Conservation (phyloP, 371 early-diverging fungal species). For the Syncephalastrum contaminatum region DNA sequence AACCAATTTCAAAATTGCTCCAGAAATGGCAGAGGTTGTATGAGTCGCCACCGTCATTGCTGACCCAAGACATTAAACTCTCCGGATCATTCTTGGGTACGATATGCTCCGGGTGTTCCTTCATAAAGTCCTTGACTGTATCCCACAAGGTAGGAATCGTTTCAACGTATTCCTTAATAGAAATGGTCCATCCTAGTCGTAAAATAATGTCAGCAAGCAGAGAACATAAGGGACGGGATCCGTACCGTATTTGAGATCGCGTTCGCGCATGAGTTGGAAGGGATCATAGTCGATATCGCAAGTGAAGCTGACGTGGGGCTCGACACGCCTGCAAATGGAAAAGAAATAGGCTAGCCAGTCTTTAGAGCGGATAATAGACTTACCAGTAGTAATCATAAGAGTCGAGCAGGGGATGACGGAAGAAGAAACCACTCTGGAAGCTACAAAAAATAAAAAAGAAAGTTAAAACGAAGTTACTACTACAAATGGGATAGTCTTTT, state of each 20-base stretch:
- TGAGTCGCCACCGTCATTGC: constrained; percentile 28
- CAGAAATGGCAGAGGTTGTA: constrained; percentile 92
- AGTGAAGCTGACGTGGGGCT: constrained; percentile 88
- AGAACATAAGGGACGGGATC: constrained; percentile 63
- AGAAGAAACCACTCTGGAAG: constrained; percentile 86
- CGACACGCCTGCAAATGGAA: constrained; percentile 75
- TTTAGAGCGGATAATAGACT: constrained; percentile 41
- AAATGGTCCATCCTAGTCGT: constrained; percentile 61
- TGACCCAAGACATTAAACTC: constrained; percentile 29
- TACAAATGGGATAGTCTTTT: neutral
- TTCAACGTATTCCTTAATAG: constrained; percentile 69
- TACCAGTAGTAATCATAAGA: constrained; percentile 95
- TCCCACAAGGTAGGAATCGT: constrained; percentile 87
- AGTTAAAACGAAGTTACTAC: too few species aligned
- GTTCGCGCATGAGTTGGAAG: constrained; percentile 79
- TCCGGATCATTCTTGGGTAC: constrained; percentile 25
- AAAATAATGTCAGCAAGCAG: constrained; percentile 43
- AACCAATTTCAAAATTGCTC: constrained; percentile 97
- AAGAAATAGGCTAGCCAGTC: neutral
- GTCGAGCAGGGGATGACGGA: constrained; percentile 74
- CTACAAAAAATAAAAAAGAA: constrained; percentile 20
- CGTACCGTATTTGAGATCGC: constrained; percentile 77
- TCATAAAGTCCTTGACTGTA: constrained; percentile 50
- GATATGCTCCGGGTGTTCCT: constrained; percentile 46
- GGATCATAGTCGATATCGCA: constrained; percentile 94